Evolutionary conservation across 2,329 filamentous ascomycete genomes (phyloP).

Genomic region (Dactylellina cionopaga): DNA sequence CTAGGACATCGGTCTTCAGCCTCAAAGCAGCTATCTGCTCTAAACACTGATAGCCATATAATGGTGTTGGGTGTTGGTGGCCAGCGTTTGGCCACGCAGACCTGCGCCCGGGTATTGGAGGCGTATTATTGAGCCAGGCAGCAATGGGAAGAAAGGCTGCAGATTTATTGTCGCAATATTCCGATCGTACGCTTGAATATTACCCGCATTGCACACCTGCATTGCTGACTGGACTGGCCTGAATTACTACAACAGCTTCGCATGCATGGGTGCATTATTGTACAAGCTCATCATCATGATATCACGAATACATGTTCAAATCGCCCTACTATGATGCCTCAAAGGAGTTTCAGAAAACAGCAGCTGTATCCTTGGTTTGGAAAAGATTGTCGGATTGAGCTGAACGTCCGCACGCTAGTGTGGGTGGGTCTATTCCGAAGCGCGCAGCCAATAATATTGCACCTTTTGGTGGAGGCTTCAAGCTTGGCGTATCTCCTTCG

Average conservation of each 20-base stretch:
- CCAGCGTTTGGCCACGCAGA: no score
- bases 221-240: no score
- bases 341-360: neutral
- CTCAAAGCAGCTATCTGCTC: no score
- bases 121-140: neutral
- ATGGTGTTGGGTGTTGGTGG: no score
- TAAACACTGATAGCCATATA: no score
- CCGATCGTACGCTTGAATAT: no score
- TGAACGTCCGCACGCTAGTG: constrained; percentile 22
- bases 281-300: neutral
- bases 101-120: neutral
- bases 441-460: constrained; percentile 28
- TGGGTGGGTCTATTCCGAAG: constrained; percentile 42
- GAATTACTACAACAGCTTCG: no score
- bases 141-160: no score
- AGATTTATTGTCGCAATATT: no score
- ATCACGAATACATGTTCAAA: neutral
- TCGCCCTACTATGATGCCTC: constrained; percentile 14
- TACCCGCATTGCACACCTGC: no score
- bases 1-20: no score
- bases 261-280: no score
- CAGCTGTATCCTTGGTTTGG: neutral
- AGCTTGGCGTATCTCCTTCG: constrained; percentile 10
- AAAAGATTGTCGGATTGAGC: constrained; percentile 35
- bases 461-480: constrained; percentile 26